These are phyloP conservation scores for Plasmodiophora brassicae DNA, from an alignment of 208 protist species.

Conservation along the genomic window DNA sequence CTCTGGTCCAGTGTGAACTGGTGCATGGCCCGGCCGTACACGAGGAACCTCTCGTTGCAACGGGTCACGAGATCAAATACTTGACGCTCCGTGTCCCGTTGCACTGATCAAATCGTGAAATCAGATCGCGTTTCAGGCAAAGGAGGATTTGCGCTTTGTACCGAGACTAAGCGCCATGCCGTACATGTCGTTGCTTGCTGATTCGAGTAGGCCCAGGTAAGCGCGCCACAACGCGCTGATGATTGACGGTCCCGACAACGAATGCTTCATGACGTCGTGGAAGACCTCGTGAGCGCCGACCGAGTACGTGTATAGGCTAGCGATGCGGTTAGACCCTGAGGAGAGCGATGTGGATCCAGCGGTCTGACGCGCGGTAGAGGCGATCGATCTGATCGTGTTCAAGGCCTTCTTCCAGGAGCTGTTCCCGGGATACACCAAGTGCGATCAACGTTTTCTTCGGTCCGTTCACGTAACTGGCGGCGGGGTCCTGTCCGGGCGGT, in stretches of 20 bases:
- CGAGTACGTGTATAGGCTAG: constrained; percentile 30
- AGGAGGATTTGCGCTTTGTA: background rate
- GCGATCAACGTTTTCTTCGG: background rate
- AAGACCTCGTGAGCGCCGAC: background rate
- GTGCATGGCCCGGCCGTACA: background rate
- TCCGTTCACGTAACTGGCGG: background rate
- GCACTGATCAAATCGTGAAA: too few species aligned
- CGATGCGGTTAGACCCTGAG: background rate
- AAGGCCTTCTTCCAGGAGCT: background rate
- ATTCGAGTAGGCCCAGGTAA: background rate
- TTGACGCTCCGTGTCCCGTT: background rate
- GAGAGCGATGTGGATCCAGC: background rate
- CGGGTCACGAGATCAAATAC: background rate
- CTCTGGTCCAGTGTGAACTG: background rate
- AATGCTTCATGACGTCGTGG: background rate
- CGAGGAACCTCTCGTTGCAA: background rate
- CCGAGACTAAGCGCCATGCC: background rate
- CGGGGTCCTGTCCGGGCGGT: background rate
- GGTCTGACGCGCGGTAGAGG: background rate
- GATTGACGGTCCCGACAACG: background rate
- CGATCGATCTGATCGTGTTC: background rate
- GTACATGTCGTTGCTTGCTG: background rate
- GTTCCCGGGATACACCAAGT: background rate
- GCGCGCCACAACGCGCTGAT: background rate
- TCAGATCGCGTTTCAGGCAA: background rate